Conservation (phyloP, 2,329 filamentous ascomycete species). For the Aspergillus pseudoviridinutans region DNA sequence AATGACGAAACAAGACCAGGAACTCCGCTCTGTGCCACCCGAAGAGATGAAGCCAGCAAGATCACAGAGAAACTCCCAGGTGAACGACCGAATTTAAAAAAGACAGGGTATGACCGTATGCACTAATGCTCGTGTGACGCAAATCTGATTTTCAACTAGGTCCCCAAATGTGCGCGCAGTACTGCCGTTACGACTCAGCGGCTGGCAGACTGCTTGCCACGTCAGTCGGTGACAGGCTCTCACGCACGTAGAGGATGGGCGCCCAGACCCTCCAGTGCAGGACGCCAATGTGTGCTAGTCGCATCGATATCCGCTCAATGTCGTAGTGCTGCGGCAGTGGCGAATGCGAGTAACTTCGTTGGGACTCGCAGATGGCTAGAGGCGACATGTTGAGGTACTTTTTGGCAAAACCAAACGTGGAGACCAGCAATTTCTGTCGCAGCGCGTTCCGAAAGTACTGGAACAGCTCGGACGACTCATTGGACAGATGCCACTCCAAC, state of each 20-base stretch:
- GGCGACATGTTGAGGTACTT: conserved; percentile 40
- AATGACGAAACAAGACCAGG: neutral
- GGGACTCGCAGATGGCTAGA: conserved; percentile 42
- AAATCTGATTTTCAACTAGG: neutral
- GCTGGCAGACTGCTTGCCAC: conserved; percentile 7
- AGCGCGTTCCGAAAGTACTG: conserved; percentile 31
- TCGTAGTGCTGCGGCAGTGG: conserved; percentile 28
- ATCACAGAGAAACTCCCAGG: neutral
- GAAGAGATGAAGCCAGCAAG: neutral
- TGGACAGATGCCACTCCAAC: conserved; percentile 33
- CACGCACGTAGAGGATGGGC: conserved; percentile 61
- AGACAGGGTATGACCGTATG: neutral
- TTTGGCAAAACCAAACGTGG: conserved; percentile 30
- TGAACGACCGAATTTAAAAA: neutral
- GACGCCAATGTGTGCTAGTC: conserved; percentile 76
- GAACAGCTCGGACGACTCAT: conserved; percentile 27
- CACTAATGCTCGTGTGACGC: conserved; percentile 6
- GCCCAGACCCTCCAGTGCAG: conserved; percentile 91
- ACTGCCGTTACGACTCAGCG: neutral
- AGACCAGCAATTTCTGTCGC: conserved; percentile 29
- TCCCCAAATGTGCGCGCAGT: neutral
- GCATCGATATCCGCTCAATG: conserved; percentile 58
- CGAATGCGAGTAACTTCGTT: conserved; percentile 25
- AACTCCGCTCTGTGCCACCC: conserved; percentile 1
- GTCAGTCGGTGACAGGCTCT: conserved; percentile 20